phyloP scores from a whole-genome alignment of 441 rosid genomes.

The Hypseocharis bilobata region DNA sequence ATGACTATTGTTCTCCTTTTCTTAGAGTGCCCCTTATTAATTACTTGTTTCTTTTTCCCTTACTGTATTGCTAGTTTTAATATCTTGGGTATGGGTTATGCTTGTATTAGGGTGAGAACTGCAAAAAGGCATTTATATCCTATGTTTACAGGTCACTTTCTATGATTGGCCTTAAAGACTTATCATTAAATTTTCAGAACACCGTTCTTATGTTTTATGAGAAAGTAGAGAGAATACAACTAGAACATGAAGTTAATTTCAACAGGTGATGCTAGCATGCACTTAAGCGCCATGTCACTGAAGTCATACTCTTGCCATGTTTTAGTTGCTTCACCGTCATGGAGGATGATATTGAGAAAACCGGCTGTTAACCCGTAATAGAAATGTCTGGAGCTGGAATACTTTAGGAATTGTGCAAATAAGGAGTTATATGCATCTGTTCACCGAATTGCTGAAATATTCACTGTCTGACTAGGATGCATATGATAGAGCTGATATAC shows the following conservation, averaged over 20 bases:
- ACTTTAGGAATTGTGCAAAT: neutral
- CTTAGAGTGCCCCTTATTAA: neutral
- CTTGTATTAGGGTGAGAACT: constrained; percentile 10
- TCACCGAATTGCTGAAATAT: neutral
- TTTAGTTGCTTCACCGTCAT: neutral
- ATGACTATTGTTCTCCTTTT: constrained; percentile 7
- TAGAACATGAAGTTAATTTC: neutral
- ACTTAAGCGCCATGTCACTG: neutral
- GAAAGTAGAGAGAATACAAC: neutral
- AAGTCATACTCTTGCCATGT: neutral
- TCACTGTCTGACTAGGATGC: neutral
- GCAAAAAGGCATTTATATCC: constrained; percentile 8
- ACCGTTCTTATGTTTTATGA: neutral
- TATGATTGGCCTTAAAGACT: neutral
- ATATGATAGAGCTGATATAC: neutral
- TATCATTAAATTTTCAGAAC: neutral
- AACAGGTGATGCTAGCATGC: neutral
- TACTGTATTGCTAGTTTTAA: neutral
- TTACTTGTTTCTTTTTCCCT: too few species aligned
- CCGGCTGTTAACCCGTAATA: neutral
- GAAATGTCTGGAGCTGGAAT: neutral
- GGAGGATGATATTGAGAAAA: neutral
- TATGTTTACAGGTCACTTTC: constrained; percentile 6
- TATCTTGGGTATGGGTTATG: neutral
- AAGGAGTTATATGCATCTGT: neutral